These are phyloP conservation scores for Choricystis sp. DNA, from an alignment of 139 green algal species.

Conservation along the genomic window DNA sequence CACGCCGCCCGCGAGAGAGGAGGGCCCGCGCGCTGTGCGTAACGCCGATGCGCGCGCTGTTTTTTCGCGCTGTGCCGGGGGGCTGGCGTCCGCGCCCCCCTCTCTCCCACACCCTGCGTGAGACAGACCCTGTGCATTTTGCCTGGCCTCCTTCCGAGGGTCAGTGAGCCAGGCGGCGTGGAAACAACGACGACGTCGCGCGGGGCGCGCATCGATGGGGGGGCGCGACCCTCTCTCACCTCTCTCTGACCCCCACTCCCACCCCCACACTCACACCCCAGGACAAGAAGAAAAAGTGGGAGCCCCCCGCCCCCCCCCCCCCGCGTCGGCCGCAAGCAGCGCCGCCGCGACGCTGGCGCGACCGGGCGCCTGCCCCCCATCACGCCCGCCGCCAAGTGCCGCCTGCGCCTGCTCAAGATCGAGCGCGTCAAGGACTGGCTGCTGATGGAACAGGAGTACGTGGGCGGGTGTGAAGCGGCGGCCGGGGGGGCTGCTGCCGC, in stretches of 20 bases:
- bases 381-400: conserved; percentile 85
- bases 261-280: background rate
- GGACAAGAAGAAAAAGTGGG: conserved; percentile 95
- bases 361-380: conserved; percentile 72
- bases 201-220: background rate
- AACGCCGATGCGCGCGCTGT: too few relatives aligned
- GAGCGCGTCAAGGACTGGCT: conserved; percentile 98
- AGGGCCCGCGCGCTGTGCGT: too few relatives aligned
- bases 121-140: background rate
- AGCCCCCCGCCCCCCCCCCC: conserved; percentile 81
- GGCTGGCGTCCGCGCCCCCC: too few relatives aligned
- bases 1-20: too few relatives aligned
- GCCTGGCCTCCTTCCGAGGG: background rate
- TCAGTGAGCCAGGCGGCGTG: background rate
- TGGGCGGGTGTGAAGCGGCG: conserved; percentile 79
- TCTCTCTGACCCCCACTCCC: background rate
- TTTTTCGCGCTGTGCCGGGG: too few relatives aligned
- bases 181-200: background rate
- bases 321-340: conserved; percentile 87
- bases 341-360: conserved; percentile 47
- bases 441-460: conserved; percentile 99
- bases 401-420: conserved; percentile 91
- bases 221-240: background rate
- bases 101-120: background rate
- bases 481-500: too few relatives aligned